These are phyloP conservation scores for Amphibolis antarctica DNA, from an alignment of 106 monocot genomes.

Conservation along the genomic window DNA sequence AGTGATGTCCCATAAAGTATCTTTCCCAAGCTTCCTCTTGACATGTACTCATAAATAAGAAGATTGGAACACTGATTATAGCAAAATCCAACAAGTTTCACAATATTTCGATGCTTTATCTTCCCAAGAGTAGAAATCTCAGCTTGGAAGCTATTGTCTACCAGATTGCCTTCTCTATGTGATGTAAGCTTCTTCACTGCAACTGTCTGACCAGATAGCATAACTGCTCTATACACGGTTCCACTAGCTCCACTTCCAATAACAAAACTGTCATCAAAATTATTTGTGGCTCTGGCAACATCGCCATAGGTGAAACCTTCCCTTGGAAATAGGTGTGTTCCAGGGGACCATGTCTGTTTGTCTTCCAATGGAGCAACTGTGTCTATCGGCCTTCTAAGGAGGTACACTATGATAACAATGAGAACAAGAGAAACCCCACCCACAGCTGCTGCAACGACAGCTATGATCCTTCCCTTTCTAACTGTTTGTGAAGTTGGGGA, in stretches of 20 bases:
- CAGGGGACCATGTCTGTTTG: slow-evolving; percentile 22
- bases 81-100: slow-evolving; percentile 82
- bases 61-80: slow-evolving; percentile 74
- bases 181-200: slow-evolving; percentile 84
- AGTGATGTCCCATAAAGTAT: slow-evolving; percentile 42
- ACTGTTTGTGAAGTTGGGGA: slow-evolving; percentile 8
- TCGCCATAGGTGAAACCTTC: slow-evolving; percentile 60
- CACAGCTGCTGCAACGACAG: slow-evolving; percentile 45
- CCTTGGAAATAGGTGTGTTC: slow-evolving; percentile 35
- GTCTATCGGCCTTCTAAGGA: slow-evolving; percentile 53
- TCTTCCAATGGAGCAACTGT: slow-evolving; percentile 52
- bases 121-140: slow-evolving; percentile 90
- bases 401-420: slow-evolving; percentile 55
- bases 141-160: slow-evolving; percentile 74
- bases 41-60: slow-evolving; percentile 89
- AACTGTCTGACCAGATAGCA: slow-evolving; percentile 49
- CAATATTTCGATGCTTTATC: slow-evolving; percentile 88
- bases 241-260: slow-evolving; percentile 86
- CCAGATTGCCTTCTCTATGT: slow-evolving; percentile 61
- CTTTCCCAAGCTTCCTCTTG: slow-evolving; percentile 84
- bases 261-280: slow-evolving; percentile 67
- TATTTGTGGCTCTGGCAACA: slow-evolving; percentile 65
- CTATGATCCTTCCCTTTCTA: slow-evolving; percentile 37
- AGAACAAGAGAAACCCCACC: slow-evolving; percentile 79
- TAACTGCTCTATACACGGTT: slow-evolving; percentile 69